Evolutionary conservation across 2,329 filamentous ascomycete species (phyloP).

Genomic region (Sporothrix schenckii): DNA sequence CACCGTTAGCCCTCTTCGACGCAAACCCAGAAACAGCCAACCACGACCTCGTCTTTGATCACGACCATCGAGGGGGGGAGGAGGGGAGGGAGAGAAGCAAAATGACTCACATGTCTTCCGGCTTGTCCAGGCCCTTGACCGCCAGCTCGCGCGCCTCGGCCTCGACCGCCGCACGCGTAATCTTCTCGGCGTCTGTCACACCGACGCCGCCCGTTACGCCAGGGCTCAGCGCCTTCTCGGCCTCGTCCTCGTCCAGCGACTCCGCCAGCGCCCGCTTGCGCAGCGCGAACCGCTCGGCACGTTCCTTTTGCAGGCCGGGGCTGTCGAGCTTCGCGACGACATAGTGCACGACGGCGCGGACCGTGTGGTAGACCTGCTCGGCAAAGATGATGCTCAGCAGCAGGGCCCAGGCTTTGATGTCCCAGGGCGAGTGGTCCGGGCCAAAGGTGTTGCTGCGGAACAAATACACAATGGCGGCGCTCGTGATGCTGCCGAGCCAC

Average conservation of each 20-base stretch:
- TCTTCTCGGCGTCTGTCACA: slow-evolving; percentile 42
- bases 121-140: slow-evolving; percentile 52
- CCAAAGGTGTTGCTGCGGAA: slow-evolving; percentile 73
- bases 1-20: neutral
- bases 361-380: slow-evolving; percentile 85
- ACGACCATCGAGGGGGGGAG: neutral
- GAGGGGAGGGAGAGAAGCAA: no score
- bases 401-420: slow-evolving; percentile 77
- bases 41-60: neutral
- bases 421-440: slow-evolving; percentile 65
- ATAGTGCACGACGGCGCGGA: slow-evolving; percentile 71
- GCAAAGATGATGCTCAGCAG: slow-evolving; percentile 80
- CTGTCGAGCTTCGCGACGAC: slow-evolving; percentile 81
- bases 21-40: no score
- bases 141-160: slow-evolving; percentile 61
- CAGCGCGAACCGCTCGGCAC: slow-evolving; percentile 76
- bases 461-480: slow-evolving; percentile 84
- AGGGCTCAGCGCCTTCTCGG: slow-evolving; percentile 51
- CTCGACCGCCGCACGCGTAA: slow-evolving; percentile 66
- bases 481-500: slow-evolving; percentile 89
- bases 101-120: slow-evolving; percentile 54
- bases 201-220: neutral
- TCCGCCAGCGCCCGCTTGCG: slow-evolving; percentile 79
- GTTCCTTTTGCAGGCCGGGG: slow-evolving; percentile 82
- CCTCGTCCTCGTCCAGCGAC: slow-evolving; percentile 62